Evolutionary conservation across 108 stramenopile species (phyloP).

Genomic region (Nitzschia putrida): DNA sequence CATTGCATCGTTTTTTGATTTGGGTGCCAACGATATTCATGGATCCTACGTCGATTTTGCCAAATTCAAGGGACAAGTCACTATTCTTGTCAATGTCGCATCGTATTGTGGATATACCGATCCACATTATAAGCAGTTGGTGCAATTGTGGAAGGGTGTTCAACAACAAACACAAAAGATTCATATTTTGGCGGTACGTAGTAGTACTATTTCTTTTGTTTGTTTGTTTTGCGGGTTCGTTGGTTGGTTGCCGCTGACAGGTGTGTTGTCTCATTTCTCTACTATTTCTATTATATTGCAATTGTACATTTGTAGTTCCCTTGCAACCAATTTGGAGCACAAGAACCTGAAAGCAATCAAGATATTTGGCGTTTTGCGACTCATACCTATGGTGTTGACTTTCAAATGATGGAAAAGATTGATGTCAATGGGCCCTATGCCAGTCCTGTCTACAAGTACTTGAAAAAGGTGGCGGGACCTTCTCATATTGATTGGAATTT

Average conservation of each 20-base stretch:
- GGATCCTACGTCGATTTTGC: conserved; percentile 57
- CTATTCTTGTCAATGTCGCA: conserved; percentile 80
- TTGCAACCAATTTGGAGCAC: conserved; percentile 87
- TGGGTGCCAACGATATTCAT: conserved; percentile 78
- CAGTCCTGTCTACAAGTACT: conserved; percentile 64
- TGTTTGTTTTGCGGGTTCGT: neutral
- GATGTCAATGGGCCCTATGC: conserved; percentile 79
- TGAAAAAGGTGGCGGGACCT: conserved; percentile 67
- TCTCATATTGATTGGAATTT: conserved; percentile 74
- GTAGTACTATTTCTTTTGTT: conserved; percentile 21
- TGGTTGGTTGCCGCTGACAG: too few relatives aligned
- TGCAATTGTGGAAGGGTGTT: conserved; percentile 49
- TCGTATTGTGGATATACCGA: conserved; percentile 84
- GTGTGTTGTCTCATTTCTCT: too few relatives aligned
- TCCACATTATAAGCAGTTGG: conserved; percentile 71
- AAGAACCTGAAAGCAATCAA: conserved; percentile 69
- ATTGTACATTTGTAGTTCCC: conserved; percentile 65
- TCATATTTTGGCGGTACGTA: conserved; percentile 24
- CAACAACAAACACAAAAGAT: conserved; percentile 36
- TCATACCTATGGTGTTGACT: conserved; percentile 65
- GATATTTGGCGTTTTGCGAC: conserved; percentile 64
- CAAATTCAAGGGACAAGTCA: conserved; percentile 69
- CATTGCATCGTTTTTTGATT: conserved; percentile 74
- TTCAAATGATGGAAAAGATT: conserved; percentile 87
- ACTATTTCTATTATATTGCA: too few relatives aligned